phyloP scores from a whole-genome alignment of 352 stramenopile genomes.

The Detonula confervacea region DNA sequence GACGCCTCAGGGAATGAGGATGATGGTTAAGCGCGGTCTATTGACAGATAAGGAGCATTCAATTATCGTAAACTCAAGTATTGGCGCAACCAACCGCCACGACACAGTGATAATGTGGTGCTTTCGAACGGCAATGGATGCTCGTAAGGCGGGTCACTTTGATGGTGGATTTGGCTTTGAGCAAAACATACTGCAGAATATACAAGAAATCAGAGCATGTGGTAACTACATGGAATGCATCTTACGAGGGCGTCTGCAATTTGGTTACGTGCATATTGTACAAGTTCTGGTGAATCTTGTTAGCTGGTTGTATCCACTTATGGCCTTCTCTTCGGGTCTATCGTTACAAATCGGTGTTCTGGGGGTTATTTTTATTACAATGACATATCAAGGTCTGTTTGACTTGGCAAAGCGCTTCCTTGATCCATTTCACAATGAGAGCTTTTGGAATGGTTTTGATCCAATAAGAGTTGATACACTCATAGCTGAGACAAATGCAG shows the following conservation, averaged over 20 bases:
- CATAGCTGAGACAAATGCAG: conserved; percentile 42
- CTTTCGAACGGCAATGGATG: conserved; percentile 33
- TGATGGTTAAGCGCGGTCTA: conserved; percentile 24
- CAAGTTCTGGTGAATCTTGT: conserved; percentile 32
- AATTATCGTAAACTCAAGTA: conserved; percentile 5
- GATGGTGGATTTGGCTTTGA: conserved; percentile 45
- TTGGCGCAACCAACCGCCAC: conserved; percentile 13
- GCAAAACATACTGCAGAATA: conserved; percentile 27
- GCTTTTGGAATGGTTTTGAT: conserved; percentile 22
- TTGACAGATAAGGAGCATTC: conserved; percentile 24
- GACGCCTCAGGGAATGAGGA: conserved; percentile 28
- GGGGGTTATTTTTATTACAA: conserved; percentile 32
- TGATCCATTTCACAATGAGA: conserved; percentile 55
- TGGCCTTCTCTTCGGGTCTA: conserved; percentile 13
- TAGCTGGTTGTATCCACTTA: conserved; percentile 20
- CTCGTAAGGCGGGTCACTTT: conserved; percentile 22
- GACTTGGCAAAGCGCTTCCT: conserved; percentile 42
- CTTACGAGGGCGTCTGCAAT: conserved; percentile 35
- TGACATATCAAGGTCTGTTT: conserved; percentile 52
- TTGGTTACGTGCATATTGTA: conserved; percentile 35
- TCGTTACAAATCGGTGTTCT: conserved; percentile 35
- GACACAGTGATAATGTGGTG: conserved; percentile 39
- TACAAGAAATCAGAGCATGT: conserved; percentile 34
- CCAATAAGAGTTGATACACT: conserved; percentile 40
- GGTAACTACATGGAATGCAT: conserved; percentile 40